Conservation (phyloP, 768 basidiomycete genomes). For the Tricholoma sp. region DNA sequence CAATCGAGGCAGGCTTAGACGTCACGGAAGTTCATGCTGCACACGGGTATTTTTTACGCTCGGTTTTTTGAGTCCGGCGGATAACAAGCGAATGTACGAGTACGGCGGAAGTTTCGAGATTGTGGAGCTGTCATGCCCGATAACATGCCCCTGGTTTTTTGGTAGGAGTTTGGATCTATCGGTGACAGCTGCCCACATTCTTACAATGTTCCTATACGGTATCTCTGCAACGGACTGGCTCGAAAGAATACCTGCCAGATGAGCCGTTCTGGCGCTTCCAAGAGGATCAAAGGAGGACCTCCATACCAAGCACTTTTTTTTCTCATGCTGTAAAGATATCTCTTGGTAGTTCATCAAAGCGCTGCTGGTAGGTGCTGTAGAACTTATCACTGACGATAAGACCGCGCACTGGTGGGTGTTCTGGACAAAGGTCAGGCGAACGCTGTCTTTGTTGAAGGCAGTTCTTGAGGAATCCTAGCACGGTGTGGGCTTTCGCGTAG, state of each 20-base stretch:
- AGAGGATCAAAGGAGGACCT: constrained; percentile 30
- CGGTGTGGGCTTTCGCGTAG: too few relatives aligned
- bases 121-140: constrained; percentile 54
- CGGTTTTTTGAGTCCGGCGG: constrained; percentile 55
- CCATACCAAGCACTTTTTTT: constrained; percentile 54
- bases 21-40: constrained; percentile 60
- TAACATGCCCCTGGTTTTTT: constrained; percentile 67
- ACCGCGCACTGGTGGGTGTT: too few relatives aligned
- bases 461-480: too few relatives aligned
- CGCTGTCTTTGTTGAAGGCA: too few relatives aligned
- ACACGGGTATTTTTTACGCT: constrained; percentile 54
- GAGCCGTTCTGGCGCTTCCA: constrained; percentile 60
- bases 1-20: constrained; percentile 56
- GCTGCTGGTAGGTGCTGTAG: constrained; percentile 45
- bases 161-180: constrained; percentile 30
- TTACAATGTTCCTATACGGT: constrained; percentile 20
- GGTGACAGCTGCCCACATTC: constrained; percentile 6
- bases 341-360: constrained; percentile 27
- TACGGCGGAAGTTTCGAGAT: constrained; percentile 74
- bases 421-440: too few relatives aligned
- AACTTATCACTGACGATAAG: constrained; percentile 48
- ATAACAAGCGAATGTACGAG: constrained; percentile 60
- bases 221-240: constrained; percentile 76
- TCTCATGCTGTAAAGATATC: constrained; percentile 45
- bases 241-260: constrained; percentile 47